Evolutionary conservation across 768 basidiomycete genomes (phyloP).

Genomic region (Podaxis sp.): DNA sequence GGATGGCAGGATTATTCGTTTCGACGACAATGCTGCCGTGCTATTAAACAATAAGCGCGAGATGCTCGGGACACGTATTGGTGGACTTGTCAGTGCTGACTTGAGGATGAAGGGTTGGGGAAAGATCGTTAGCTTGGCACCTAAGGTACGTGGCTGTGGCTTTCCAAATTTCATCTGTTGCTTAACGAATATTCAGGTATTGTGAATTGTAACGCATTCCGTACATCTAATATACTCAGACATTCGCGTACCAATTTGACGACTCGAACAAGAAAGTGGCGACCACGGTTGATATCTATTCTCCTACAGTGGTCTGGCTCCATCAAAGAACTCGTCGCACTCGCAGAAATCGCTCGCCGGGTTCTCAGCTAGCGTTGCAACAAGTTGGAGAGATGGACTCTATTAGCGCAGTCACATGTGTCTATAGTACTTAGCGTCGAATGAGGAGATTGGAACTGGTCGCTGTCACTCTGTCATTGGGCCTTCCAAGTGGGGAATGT

Average conservation of each 20-base stretch:
- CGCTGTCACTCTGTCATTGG: background rate
- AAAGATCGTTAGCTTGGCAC: constrained; percentile 89
- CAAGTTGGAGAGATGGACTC: too few species aligned
- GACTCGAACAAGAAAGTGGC: background rate
- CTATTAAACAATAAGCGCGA: constrained; percentile 94
- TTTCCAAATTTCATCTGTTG: background rate
- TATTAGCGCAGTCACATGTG: too few species aligned
- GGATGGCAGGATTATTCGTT: constrained; percentile 84
- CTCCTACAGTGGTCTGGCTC: background rate
- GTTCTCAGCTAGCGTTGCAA: background rate
- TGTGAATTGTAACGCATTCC: constrained; percentile 17
- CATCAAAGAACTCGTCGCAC: background rate
- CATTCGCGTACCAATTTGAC: background rate
- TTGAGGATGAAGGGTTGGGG: constrained; percentile 91
- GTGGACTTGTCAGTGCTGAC: constrained; percentile 91
- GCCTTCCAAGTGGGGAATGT: background rate
- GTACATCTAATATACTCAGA: constrained; percentile 3
- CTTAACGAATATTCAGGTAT: constrained; percentile 15
- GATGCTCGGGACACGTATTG: constrained; percentile 93
- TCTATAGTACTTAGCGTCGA: too few species aligned
- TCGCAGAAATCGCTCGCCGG: background rate
- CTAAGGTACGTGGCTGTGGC: constrained; percentile 60
- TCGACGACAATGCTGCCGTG: constrained; percentile 97
- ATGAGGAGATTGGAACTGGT: background rate
- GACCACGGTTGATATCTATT: background rate